Evolutionary conservation across 495 filamentous ascomycete species (phyloP).

Genomic region (Neurospora terricola): DNA sequence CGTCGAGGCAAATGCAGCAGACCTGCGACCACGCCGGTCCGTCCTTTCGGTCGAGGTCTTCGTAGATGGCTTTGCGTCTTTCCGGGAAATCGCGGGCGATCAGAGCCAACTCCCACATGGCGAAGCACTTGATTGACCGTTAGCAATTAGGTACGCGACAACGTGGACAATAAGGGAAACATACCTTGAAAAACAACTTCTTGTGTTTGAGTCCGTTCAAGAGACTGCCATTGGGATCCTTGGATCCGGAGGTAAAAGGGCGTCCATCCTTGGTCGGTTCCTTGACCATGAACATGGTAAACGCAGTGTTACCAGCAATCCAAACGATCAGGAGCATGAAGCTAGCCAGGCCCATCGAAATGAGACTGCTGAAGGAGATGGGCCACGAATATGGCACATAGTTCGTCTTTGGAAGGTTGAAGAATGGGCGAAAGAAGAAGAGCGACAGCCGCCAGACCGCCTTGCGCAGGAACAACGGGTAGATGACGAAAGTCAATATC

Average conservation of each 20-base stretch:
- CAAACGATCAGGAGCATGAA: slow-evolving; percentile 60
- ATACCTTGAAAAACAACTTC: slow-evolving; percentile 51
- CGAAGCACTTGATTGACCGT: slow-evolving; percentile 49
- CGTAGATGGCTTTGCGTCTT: slow-evolving; percentile 73
- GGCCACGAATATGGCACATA: slow-evolving; percentile 49
- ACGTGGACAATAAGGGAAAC: slow-evolving; percentile 6
- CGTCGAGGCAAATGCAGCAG: slow-evolving; percentile 50
- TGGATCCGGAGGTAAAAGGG: slow-evolving; percentile 73
- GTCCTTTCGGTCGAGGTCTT: slow-evolving; percentile 75
- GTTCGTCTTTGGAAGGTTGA: slow-evolving; percentile 60
- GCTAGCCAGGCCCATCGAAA: slow-evolving; percentile 53
- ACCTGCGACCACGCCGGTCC: slow-evolving; percentile 78
- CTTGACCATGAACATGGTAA: slow-evolving; percentile 65
- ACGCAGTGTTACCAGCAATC: slow-evolving; percentile 64
- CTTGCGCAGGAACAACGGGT: slow-evolving; percentile 52
- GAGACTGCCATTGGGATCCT: slow-evolving; percentile 86
- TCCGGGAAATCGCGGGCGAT: slow-evolving; percentile 64
- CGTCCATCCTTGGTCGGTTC: slow-evolving; percentile 73
- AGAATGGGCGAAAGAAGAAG: slow-evolving; percentile 58
- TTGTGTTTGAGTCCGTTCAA: slow-evolving; percentile 72
- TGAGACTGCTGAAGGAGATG: slow-evolving; percentile 45
- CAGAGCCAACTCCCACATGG: slow-evolving; percentile 81
- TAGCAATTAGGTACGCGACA: slow-evolving; percentile 6
- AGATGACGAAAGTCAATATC: slow-evolving; percentile 46
- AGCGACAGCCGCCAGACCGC: slow-evolving; percentile 58